A percentile compares a stretch with the other conserved stretches of the same genome.
These are phyloP conservation scores for Lentinus tigrinus DNA, from an alignment of 768 basidiomycete genomes.

Conservation along the genomic window DNA sequence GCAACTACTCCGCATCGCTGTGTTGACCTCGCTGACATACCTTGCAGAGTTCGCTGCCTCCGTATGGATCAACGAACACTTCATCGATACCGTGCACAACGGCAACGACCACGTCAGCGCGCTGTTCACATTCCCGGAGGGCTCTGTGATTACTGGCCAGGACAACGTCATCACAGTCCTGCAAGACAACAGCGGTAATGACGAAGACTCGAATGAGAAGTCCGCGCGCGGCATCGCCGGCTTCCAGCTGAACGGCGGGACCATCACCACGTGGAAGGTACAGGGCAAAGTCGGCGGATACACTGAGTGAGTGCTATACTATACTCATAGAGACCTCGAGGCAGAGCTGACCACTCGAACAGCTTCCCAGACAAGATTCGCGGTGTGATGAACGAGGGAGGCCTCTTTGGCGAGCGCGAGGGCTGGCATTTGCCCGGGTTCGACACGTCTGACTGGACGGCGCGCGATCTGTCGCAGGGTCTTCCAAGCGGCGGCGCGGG, in stretches of 20 bases:
- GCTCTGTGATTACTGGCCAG: slow-evolving; percentile 43
- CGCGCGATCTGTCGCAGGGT: slow-evolving; percentile 55
- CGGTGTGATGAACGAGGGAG: slow-evolving; percentile 46
- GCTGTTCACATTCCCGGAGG: slow-evolving; percentile 58
- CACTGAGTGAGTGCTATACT: slow-evolving; percentile 26
- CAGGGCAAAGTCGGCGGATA: slow-evolving; percentile 48
- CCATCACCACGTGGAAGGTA: slow-evolving; percentile 41
- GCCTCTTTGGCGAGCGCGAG: slow-evolving; percentile 40
- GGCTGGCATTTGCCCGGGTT: slow-evolving; percentile 57
- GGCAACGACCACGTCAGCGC: slow-evolving; percentile 62
- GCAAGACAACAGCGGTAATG: slow-evolving; percentile 73
- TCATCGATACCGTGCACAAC: slow-evolving; percentile 68
- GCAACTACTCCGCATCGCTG: background rate
- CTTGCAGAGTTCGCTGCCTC: slow-evolving; percentile 62
- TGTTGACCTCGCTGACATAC: background rate
- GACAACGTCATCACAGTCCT: slow-evolving; percentile 81
- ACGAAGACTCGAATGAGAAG: slow-evolving; percentile 57
- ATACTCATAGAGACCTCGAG: background rate
- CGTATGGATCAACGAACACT: slow-evolving; percentile 74
- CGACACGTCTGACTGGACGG: slow-evolving; percentile 57
- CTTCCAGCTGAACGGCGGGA: slow-evolving; percentile 55
- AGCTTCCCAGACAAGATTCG: slow-evolving; percentile 71
- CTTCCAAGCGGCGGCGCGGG: slow-evolving; percentile 60
- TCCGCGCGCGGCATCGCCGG: slow-evolving; percentile 82
- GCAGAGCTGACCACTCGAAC: background rate